These are phyloP conservation scores for Dysphania ambrosioides DNA, from an alignment of 148 eudicot species.

Conservation along the genomic window DNA sequence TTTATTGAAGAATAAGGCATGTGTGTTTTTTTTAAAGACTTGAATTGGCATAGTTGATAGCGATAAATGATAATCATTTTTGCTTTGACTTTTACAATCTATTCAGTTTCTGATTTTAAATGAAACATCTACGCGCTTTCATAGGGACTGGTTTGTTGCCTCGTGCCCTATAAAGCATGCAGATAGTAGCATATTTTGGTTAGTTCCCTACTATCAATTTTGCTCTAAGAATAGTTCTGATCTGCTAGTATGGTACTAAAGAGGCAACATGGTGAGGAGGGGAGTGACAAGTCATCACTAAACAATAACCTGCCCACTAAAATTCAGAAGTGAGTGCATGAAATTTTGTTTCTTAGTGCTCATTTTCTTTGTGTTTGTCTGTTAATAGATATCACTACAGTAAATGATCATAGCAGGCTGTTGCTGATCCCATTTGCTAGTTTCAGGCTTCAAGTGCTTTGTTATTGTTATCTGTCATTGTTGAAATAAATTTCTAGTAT, in stretches of 20 bases:
- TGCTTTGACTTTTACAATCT: conserved; percentile 29
- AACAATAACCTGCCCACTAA: conserved; percentile 25
- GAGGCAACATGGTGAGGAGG: conserved; percentile 41
- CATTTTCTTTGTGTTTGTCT: neutral
- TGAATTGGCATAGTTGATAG: neutral
- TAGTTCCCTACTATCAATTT: conserved; percentile 8
- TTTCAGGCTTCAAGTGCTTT: neutral
- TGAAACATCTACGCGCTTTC: conserved; percentile 46
- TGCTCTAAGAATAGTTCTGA: neutral
- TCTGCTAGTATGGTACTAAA: conserved; percentile 45
- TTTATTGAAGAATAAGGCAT: conserved; percentile 1
- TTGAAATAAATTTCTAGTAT: neutral
- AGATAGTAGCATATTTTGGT: conserved; percentile 21
- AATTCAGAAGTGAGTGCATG: conserved; percentile 40
- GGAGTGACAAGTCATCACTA: conserved; percentile 29
- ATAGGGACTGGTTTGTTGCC: neutral
- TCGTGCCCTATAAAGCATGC: conserved; percentile 15
- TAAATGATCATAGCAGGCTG: neutral
- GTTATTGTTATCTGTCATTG: neutral
- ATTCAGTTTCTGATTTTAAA: neutral
- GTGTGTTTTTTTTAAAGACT: conserved; percentile 1
- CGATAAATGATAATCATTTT: neutral
- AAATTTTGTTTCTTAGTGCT: neutral
- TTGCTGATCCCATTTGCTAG: neutral
- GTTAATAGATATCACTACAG: conserved; percentile 1